Evolutionary conservation across 73 alveolate genomes (phyloP).

Genomic region (Paramecium sonneborni): DNA sequence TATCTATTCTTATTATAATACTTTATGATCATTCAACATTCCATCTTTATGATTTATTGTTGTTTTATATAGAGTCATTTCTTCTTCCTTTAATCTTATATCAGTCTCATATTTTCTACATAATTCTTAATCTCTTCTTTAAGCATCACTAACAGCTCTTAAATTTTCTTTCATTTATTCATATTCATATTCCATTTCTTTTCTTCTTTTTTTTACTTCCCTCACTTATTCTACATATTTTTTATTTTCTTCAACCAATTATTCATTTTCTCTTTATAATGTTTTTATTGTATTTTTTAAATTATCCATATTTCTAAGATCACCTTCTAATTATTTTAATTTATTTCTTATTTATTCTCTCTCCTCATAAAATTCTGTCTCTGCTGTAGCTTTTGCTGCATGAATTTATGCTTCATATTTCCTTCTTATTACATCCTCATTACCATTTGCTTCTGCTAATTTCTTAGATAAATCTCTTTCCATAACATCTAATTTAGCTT

Average conservation of each 20-base stretch:
- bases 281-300: conserved; percentile 1
- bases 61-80: neutral
- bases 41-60: conserved; percentile 50
- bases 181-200: conserved; percentile 45
- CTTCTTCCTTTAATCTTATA: conserved; percentile 59
- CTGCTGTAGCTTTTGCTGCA: conserved; percentile 52
- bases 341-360: conserved; percentile 56
- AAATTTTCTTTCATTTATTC: conserved; percentile 50
- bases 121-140: conserved; percentile 61
- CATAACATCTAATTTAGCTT: conserved; percentile 55
- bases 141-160: conserved; percentile 59
- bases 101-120: conserved; percentile 53
- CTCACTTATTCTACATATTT: conserved; percentile 23
- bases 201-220: conserved; percentile 39
- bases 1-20: neutral
- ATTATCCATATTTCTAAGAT: conserved; percentile 39
- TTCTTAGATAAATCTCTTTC: conserved; percentile 58
- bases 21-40: conserved; percentile 55
- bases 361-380: conserved; percentile 61
- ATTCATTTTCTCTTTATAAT: conserved; percentile 14
- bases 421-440: conserved; percentile 24
- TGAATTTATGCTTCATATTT: conserved; percentile 40
- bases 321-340: conserved; percentile 47
- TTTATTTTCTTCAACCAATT: conserved; percentile 51
- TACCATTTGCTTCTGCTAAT: conserved; percentile 44